A percentile compares a stretch with the other conserved stretches of the same genome.
Conservation (phyloP, 768 basidiomycete species). For the Chalciporus chontae region DNA sequence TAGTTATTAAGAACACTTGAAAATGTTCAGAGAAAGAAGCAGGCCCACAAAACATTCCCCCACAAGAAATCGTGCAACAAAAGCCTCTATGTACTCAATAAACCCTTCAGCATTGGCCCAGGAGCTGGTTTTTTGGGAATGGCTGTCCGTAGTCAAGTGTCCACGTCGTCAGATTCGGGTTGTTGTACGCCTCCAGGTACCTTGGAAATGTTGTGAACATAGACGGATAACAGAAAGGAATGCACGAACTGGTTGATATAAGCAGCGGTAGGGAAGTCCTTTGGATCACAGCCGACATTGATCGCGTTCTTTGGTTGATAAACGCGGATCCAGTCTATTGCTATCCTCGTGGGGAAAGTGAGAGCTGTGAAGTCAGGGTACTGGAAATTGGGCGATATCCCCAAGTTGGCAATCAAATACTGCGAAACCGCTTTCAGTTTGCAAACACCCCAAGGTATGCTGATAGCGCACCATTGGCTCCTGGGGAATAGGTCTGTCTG, state of each 20-base stretch:
- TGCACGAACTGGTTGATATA: slow-evolving; percentile 72
- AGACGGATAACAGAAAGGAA: not conserved
- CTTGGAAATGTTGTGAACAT: slow-evolving; percentile 20
- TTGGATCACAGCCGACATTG: slow-evolving; percentile 85
- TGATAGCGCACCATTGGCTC: slow-evolving; percentile 71
- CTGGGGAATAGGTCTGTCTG: slow-evolving; percentile 66
- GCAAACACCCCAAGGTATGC: not conserved
- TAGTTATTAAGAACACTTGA: slow-evolving; percentile 3
- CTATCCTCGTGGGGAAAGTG: slow-evolving; percentile 70
- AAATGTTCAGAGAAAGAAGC: slow-evolving; percentile 19
- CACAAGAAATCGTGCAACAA: slow-evolving; percentile 15
- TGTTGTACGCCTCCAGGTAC: slow-evolving; percentile 72
- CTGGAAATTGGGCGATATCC: slow-evolving; percentile 81
- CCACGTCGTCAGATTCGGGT: slow-evolving; percentile 81
- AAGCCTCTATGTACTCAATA: slow-evolving; percentile 1
- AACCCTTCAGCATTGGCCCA: slow-evolving; percentile 51
- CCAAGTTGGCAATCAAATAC: slow-evolving; percentile 85
- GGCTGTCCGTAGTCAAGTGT: slow-evolving; percentile 55
- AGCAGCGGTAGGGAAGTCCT: slow-evolving; percentile 68
- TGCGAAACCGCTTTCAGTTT: slow-evolving; percentile 25
- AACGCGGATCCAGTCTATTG: slow-evolving; percentile 84
- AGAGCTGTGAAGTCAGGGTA: slow-evolving; percentile 67
- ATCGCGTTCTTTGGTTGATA: slow-evolving; percentile 71
- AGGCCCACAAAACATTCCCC: slow-evolving; percentile 6
- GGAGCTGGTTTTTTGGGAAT: slow-evolving; percentile 64